phyloP scores from a whole-genome alignment of 116 monocot genomes.

The Thalassia testudinum region DNA sequence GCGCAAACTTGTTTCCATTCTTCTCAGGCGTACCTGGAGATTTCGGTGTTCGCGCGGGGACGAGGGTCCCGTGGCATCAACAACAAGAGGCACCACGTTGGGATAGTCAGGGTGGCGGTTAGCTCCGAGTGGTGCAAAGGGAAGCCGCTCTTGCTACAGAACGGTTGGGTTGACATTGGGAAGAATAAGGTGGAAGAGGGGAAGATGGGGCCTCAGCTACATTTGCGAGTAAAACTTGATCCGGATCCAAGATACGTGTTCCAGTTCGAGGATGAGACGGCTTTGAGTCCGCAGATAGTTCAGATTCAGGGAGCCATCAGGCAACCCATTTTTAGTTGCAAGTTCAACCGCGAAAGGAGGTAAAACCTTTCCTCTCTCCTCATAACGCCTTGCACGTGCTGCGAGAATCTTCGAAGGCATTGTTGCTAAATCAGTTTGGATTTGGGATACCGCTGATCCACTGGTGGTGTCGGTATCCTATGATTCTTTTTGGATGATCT shows the following conservation, averaged over 20 bases:
- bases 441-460: too few relatives aligned
- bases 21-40: slow-evolving; percentile 36
- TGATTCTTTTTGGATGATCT: too few relatives aligned
- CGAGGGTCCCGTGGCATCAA: slow-evolving; percentile 23
- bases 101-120: slow-evolving; percentile 43
- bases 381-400: too few relatives aligned
- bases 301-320: slow-evolving; percentile 43
- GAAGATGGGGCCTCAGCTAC: slow-evolving; percentile 35
- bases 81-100: slow-evolving; percentile 39
- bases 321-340: slow-evolving; percentile 88
- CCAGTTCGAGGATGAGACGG: slow-evolving; percentile 62
- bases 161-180: slow-evolving; percentile 59
- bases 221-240: slow-evolving; percentile 65
- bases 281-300: slow-evolving; percentile 62
- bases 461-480: too few relatives aligned
- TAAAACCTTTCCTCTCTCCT: slow-evolving; percentile 5
- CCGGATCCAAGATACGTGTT: slow-evolving; percentile 82
- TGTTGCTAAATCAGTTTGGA: too few relatives aligned
- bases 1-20: slow-evolving; percentile 36
- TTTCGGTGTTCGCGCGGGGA: slow-evolving; percentile 34
- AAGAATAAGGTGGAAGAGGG: slow-evolving; percentile 18
- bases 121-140: slow-evolving; percentile 39
- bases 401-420: too few relatives aligned
- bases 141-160: slow-evolving; percentile 51
- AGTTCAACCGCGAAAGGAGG: slow-evolving; percentile 58